phyloP scores from a whole-genome alignment of 169 alveolate genomes.

The Eimeria acervulina region DNA sequence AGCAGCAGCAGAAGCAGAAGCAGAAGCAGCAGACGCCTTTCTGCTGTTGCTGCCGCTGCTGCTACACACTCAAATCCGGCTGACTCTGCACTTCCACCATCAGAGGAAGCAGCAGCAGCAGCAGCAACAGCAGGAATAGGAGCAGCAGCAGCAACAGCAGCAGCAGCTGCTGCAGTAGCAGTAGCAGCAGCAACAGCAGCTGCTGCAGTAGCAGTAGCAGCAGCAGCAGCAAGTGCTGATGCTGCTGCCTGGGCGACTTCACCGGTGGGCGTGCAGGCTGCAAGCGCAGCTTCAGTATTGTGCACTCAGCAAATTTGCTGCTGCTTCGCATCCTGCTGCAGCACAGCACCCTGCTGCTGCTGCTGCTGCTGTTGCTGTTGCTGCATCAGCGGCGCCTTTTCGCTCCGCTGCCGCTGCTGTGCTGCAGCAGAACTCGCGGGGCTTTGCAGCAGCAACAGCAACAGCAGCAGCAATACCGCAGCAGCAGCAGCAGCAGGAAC shows the following conservation, averaged over 20 bases:
- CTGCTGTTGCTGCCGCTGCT: constrained; percentile 25
- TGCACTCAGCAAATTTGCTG: not conserved
- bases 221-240: not conserved
- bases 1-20: not conserved
- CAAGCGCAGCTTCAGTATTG: not conserved
- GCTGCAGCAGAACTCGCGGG: not conserved
- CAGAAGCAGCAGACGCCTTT: not conserved
- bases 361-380: constrained; percentile 13
- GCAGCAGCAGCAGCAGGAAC: constrained; percentile 68
- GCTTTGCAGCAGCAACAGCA: not conserved
- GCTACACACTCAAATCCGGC: not conserved
- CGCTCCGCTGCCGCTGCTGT: not conserved
- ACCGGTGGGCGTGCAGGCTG: not conserved
- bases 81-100: not conserved
- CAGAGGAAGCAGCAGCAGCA: constrained; percentile 12
- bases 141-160: constrained; percentile 22
- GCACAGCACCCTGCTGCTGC: not conserved
- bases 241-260: not conserved
- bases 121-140: not conserved
- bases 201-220: not conserved
- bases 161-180: not conserved
- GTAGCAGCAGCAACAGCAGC: constrained; percentile 58
- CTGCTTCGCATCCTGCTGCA: not conserved
- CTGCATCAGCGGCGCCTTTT: not conserved
- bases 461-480: constrained; percentile 18